phyloP scores from a whole-genome alignment of 2,329 filamentous ascomycete genomes.

The Aspergillus thermomutatus region DNA sequence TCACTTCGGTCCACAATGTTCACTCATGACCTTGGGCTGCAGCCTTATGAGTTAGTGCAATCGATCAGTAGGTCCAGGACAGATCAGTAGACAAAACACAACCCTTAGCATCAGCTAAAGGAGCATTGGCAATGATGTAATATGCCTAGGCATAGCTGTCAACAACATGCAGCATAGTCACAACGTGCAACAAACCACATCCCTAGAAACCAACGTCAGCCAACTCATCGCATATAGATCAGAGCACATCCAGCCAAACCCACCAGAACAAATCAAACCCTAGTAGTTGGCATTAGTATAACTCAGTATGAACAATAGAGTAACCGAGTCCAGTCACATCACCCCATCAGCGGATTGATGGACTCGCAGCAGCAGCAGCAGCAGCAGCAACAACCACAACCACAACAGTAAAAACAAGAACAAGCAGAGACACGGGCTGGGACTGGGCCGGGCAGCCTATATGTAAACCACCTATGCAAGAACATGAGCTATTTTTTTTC shows the following conservation, averaged over 20 bases:
- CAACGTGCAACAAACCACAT: neutral
- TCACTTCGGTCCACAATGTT: neutral
- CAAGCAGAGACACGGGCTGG: neutral
- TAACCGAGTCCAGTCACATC: neutral
- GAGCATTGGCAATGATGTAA: no score
- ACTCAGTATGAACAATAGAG: neutral
- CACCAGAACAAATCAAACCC: neutral
- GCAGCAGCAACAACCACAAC: no score
- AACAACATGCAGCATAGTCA: neutral
- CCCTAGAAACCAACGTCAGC: neutral
- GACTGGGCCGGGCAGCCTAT: neutral
- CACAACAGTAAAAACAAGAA: neutral
- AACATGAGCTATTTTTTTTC: no score
- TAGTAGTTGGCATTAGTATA: neutral
- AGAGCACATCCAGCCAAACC: neutral
- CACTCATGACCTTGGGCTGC: no score
- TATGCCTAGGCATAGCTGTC: no score
- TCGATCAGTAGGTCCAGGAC: neutral
- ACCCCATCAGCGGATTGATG: neutral
- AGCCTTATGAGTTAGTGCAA: conserved; percentile 2
- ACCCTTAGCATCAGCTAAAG: neutral
- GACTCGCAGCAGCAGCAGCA: neutral
- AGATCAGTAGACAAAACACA: neutral
- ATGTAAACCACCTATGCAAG: neutral
- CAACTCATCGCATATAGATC: neutral